Evolutionary conservation across 1,139 yeast genomes (phyloP).

Genomic region (Debaryomyces nepalensis): DNA sequence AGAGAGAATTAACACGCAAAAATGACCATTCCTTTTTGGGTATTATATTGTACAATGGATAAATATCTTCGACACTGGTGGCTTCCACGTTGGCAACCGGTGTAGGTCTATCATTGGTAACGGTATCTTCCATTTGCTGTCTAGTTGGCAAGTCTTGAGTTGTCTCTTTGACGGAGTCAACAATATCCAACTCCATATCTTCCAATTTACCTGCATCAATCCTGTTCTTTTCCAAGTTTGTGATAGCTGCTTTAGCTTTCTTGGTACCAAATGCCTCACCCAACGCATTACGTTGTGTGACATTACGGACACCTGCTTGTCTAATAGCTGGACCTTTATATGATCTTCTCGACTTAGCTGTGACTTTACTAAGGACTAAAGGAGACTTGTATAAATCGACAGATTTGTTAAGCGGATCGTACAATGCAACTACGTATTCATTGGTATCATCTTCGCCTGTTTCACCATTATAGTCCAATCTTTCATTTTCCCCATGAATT

Average conservation of each 20-base stretch:
- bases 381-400: constrained; percentile 69
- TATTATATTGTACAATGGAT: constrained; percentile 73
- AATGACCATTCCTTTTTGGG: constrained; percentile 66
- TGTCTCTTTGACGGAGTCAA: constrained; percentile 73
- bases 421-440: constrained; percentile 68
- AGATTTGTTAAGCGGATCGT: constrained; percentile 61
- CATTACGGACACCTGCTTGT: constrained; percentile 56
- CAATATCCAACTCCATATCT: constrained; percentile 76
- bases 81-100: constrained; percentile 81
- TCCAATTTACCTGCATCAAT: constrained; percentile 83
- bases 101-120: constrained; percentile 75
- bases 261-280: constrained; percentile 98
- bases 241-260: constrained; percentile 90
- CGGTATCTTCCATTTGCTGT: constrained; percentile 56
- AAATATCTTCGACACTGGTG: constrained; percentile 78
- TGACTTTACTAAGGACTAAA: constrained; percentile 57
- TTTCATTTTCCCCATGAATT: constrained; percentile 78
- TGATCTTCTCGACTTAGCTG: constrained; percentile 55
- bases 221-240: constrained; percentile 77
- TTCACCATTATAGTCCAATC: constrained; percentile 73
- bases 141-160: constrained; percentile 77
- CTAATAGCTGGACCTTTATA: constrained; percentile 65
- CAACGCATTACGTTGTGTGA: constrained; percentile 73
- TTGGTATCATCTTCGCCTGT: constrained; percentile 46
- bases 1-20: constrained; percentile 61